Evolutionary conservation across 768 basidiomycete species (phyloP).

Genomic region (Rossbeevera mucosa): DNA sequence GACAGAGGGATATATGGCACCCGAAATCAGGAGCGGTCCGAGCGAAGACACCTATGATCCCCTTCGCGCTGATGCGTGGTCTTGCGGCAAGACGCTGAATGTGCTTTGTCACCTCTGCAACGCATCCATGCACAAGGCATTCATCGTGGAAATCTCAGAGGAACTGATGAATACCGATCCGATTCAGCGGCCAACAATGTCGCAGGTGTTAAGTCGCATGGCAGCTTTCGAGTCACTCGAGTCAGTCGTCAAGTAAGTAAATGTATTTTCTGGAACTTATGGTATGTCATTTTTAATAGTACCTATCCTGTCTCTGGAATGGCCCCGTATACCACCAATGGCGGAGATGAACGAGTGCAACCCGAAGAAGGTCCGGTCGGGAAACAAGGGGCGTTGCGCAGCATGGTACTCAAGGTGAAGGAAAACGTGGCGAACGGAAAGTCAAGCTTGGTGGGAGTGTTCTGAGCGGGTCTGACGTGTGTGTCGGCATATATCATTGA

Average conservation of each 20-base stretch:
- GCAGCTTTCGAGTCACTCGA: slow-evolving; percentile 41
- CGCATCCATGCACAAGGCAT: neutral
- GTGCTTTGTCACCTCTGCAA: neutral
- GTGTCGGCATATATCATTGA: too few species aligned
- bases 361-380: slow-evolving; percentile 50
- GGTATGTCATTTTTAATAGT: slow-evolving; percentile 41
- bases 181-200: neutral
- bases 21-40: neutral
- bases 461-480: too few species aligned
- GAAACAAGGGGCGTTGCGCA: slow-evolving; percentile 47
- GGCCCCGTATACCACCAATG: slow-evolving; percentile 56
- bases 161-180: neutral
- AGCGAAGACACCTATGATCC: neutral
- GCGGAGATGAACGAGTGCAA: slow-evolving; percentile 30
- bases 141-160: neutral
- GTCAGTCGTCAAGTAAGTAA: slow-evolving; percentile 65
- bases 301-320: slow-evolving; percentile 64
- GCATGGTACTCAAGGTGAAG: too few species aligned
- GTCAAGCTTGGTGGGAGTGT: slow-evolving; percentile 23
- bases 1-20: neutral
- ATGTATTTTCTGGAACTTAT: too few species aligned
- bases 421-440: slow-evolving; percentile 20
- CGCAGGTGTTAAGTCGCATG: neutral
- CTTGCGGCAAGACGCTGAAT: neutral
- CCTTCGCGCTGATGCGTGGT: neutral